Evolutionary conservation across 2,329 filamentous ascomycete genomes (phyloP), one percentile per base, ranked within the genome.

Genomic region (Cadophora sp.): DNA sequence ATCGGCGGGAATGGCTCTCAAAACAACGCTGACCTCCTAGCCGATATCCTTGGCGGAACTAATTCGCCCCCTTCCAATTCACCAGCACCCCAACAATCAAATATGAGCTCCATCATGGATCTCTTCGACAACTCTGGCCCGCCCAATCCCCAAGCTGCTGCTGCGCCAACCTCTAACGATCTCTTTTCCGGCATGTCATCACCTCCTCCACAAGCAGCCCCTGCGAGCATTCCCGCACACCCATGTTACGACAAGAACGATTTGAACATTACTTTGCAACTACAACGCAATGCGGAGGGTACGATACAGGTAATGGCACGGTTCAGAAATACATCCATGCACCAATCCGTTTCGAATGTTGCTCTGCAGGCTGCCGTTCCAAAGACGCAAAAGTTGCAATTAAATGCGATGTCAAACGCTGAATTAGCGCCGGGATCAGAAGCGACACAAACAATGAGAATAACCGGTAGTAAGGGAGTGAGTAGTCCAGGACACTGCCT

Each of bases 311-410:
- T 97, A 7, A 84, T 91, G 61, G 94, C 94, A 19, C 89, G 90
- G 9, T 99, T 99, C 84, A 88, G 87, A 48, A 98, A 98, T 79
- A 87, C 82, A 0, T 91, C 90, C 16, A 84, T 85, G 67, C 88
- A 91, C 34, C 85, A 85, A 16, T 81, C 83, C 16, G 84, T 98
- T 60, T 89, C 89, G 19, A 88, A 87, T 56, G 92, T 98, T 34
- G 93, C 92, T 29, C 80, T 99, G 72, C 96, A 99, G 79, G 96
- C 95, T 53, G 96, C 96, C 0, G 96, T 99, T 64, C 96, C 96
- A 9, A 99, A 98, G 82, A 93, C 92, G 55, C 96, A 99, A 81
- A 97, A 96, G 79, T 82, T 99, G 76, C 94, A 97, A 78, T 83
- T 99, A 72, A 91, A 97, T 79, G 93, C 91, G 68, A 97, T 99